Base-by-base conservation (phyloP, 495 filamentous ascomycete genomes). In the Venustampulla echinocandica region DNA sequence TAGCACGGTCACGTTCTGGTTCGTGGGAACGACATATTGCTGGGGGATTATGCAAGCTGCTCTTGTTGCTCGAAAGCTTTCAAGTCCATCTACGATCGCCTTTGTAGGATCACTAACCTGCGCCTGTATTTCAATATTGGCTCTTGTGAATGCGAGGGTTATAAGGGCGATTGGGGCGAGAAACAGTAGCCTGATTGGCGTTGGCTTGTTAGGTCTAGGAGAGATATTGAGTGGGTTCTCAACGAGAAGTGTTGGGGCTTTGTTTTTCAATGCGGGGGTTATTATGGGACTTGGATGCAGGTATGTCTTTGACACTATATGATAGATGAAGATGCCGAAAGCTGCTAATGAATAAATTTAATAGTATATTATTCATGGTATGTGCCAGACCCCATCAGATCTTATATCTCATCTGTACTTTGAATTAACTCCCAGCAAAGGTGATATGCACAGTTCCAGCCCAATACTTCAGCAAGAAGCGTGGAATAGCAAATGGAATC, bases 401-500 rank as follows among this genome's bases (percentile, higher is more conserved):
- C n/a, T n/a, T n/a, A n/a, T n/a, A n/a, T n/a, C n/a, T 35, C 30
- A 22, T 30, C 4, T 34, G 11, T 35, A 21, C 48, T 15, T 4
- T 5, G 18, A 7, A 14, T 15, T 35, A 35, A 35, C 18, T 6
- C 5, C n/a, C 33, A 15, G 5, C 25, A 32, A 39, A 66, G 69
- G 66, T 72, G 13, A 64, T 71, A 15, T 73, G 70, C 13, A 62
- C 57, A 0, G 66, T 64, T 0, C 70, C 77, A 9, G 68, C 73
- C 2, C 85, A 92, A 55, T 92, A 87, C 84, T 94, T 94, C 65
- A 69, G 67, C 28, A 79, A 76, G 24, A 74, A 74, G 9, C 76
- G 84, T n/a, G 79, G 79, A 34, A 73, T 92, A 23, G 86, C 86
- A 6, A 87, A 82, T 60, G 80, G 84, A 1, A 79, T 88, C 44